Evolutionary conservation across 805 yeast species (phyloP).

Genomic region (Kregervanrija delftensis): DNA sequence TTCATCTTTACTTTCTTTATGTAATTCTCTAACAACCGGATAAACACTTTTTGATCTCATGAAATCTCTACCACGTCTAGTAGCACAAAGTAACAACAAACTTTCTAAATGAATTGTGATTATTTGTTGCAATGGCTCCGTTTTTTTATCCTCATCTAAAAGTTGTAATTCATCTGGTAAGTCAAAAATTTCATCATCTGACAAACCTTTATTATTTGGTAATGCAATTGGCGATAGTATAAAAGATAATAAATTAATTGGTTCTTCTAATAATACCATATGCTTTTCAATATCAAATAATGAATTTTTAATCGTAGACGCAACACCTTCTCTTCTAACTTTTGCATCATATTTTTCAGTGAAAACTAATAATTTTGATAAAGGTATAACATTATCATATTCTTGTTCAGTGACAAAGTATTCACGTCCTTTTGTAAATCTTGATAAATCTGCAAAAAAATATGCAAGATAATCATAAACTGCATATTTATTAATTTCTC

Average conservation of each 20-base stretch:
- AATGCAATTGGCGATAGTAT: slow-evolving; percentile 75
- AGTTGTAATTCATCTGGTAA: slow-evolving; percentile 86
- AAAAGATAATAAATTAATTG: slow-evolving; percentile 73
- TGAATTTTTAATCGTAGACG: slow-evolving; percentile 85
- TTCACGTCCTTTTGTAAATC: slow-evolving; percentile 65
- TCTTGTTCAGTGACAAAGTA: slow-evolving; percentile 68
- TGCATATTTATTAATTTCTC: slow-evolving; percentile 64
- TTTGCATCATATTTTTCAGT: slow-evolving; percentile 74
- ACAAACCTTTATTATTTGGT: slow-evolving; percentile 49
- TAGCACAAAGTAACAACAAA: slow-evolving; percentile 70
- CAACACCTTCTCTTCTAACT: slow-evolving; percentile 85
- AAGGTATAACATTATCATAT: slow-evolving; percentile 72
- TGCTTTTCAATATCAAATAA: slow-evolving; percentile 76
- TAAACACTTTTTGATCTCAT: slow-evolving; percentile 80
- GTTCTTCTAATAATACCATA: slow-evolving; percentile 47
- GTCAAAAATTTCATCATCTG: slow-evolving; percentile 76
- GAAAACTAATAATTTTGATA: slow-evolving; percentile 75
- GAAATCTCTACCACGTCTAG: slow-evolving; percentile 63
- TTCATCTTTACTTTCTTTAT: slow-evolving; percentile 43
- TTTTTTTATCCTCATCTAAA: slow-evolving; percentile 62
- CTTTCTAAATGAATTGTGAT: slow-evolving; percentile 72
- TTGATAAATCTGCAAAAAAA: slow-evolving; percentile 84
- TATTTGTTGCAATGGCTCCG: slow-evolving; percentile 67
- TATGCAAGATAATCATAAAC: slow-evolving; percentile 77
- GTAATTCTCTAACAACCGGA: slow-evolving; percentile 80